phyloP scores from a whole-genome alignment of 495 filamentous ascomycete species.

The Penicillium cosmopolitanum region DNA sequence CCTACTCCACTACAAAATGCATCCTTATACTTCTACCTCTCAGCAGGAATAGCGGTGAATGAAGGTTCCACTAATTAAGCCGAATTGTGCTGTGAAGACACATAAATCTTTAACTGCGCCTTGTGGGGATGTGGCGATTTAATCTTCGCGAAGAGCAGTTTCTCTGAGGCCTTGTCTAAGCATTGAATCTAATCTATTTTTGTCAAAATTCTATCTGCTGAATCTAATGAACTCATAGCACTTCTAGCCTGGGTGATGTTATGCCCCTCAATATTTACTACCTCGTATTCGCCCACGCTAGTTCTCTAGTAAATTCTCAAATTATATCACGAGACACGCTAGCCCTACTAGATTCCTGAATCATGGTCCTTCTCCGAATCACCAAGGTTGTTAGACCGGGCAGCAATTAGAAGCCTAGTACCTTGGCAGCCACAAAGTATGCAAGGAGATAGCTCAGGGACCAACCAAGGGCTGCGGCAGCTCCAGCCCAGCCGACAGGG shows the following conservation, averaged over 20 bases:
- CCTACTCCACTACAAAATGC: too few species aligned
- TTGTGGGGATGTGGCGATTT: too few species aligned
- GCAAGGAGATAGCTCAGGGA: not conserved
- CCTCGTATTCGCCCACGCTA: constrained; percentile 1
- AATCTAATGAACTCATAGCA: not conserved
- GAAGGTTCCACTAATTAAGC: too few species aligned
- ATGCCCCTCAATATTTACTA: not conserved
- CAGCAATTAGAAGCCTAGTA: not conserved
- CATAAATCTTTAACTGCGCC: too few species aligned
- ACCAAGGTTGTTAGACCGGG: not conserved
- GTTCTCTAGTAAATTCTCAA: not conserved
- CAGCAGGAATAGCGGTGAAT: too few species aligned
- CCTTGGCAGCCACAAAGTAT: not conserved
- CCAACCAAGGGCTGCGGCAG: not conserved
- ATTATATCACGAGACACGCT: not conserved
- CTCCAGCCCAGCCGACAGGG: not conserved
- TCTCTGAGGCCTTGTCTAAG: too few species aligned
- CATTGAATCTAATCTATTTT: too few species aligned
- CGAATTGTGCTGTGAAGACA: too few species aligned
- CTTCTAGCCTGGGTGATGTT: not conserved
- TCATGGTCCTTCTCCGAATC: not conserved
- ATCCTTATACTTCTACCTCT: too few species aligned
- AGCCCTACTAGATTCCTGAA: not conserved
- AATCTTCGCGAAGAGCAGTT: too few species aligned
- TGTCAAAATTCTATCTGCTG: not conserved